Base-by-base conservation (phyloP, 352 stramenopile genomes). In the Elongisporangium anandrum region DNA sequence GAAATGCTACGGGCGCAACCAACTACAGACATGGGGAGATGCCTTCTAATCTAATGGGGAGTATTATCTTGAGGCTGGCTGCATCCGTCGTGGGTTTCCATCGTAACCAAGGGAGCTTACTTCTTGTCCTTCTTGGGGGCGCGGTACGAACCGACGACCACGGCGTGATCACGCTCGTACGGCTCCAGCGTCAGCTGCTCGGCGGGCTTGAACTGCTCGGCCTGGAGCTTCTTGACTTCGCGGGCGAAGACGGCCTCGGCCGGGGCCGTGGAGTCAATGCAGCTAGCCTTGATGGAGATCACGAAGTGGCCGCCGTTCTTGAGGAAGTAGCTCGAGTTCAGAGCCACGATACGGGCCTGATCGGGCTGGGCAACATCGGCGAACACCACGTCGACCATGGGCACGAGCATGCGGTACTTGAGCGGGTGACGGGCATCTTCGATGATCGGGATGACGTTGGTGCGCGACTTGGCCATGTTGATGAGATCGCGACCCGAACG, bases 391-490 rank as follows among this genome's bases (percentile, higher is more conserved):
- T 99, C 98, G n/a, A 99, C 97, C 97, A 99, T 99, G 9, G 95
- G 96, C 57, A 99, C 94, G 50, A 99, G 82, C 95, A 99, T 99
- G 59, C 96, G 87, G 81, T 99, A 99, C 82, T 99, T 99, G 53
- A 99, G 87, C 60, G 97, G 97, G 78, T 99, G 96, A 58, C 96
- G 83, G 1, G 96, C 97, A 81, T 99, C 97, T 79, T 99, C 97
- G 56, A 99, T 99, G 72, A 99, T 99, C 57, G 97, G 97, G 57
- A 99, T 98, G 10, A 99, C 88, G 79, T 99, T 99, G 5, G 97
- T 99, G 56, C 97, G 93, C 59, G 86, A 93, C 87, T 99, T 99
- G 72, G 97, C 97, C 64, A 99, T 95, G 74, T 99, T 99, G 69
- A 99, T 98, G 24, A 99, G 85, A 73, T 99, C 97, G 56, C 97